Conservation (phyloP, 2,329 filamentous ascomycete genomes). For the Colletotrichum destructivum region DNA sequence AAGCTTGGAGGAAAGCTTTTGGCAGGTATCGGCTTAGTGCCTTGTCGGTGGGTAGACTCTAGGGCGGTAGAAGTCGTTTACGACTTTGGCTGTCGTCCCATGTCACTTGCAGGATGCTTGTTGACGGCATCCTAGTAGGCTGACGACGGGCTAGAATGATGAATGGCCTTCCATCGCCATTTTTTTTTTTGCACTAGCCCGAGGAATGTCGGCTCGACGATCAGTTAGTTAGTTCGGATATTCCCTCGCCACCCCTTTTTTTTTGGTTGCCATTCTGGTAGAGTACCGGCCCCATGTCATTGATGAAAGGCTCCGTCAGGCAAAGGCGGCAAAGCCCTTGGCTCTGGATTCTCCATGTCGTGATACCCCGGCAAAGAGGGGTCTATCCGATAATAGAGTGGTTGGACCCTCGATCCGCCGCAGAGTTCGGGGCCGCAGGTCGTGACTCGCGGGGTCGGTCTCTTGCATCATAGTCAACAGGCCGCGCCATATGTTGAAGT, state of each 20-base stretch:
- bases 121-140: conserved; percentile 29
- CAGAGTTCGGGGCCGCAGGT: conserved; percentile 34
- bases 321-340: conserved; percentile 41
- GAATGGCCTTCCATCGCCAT: conserved; percentile 30
- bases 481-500: conserved; percentile 2
- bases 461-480: conserved; percentile 38
- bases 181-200: conserved; percentile 29
- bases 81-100: conserved; percentile 38
- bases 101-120: conserved; percentile 40
- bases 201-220: conserved; percentile 37
- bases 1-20: conserved; percentile 11
- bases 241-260: conserved; percentile 40
- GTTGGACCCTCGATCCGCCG: conserved; percentile 39
- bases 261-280: conserved; percentile 19
- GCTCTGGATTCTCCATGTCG: conserved; percentile 20
- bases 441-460: conserved; percentile 39
- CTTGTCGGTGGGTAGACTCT: background rate
- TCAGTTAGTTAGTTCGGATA: conserved; percentile 35
- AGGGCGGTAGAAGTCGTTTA: conserved; percentile 8
- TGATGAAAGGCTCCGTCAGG: conserved; percentile 29
- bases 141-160: conserved; percentile 36
- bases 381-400: conserved; percentile 33
- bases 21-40: conserved; percentile 28
- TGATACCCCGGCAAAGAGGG: conserved; percentile 30
- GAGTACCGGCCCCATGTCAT: conserved; percentile 10